Evolutionary conservation across 495 filamentous ascomycete species (phyloP), one percentile per base, ranked within the genome.

Genomic region (Podospora anserina): DNA sequence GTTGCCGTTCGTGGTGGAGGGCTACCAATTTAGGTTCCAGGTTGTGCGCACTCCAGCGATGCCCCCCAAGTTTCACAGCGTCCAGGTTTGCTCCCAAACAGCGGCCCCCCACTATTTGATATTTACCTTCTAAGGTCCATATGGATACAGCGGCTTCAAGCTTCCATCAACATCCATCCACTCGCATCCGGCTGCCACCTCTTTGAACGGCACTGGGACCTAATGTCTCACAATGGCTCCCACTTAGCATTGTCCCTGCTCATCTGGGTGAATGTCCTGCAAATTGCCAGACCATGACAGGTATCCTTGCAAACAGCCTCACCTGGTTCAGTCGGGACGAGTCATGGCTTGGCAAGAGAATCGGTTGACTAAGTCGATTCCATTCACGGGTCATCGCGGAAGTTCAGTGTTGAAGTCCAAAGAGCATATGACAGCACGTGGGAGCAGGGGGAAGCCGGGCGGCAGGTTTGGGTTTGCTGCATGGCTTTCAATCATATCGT

Each of bases 11-110:
- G 55, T 26, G 39, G n/a, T 58, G 55, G 55, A 58, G 55, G 55
- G n/a, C 23, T 58, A 20, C n/a, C 55, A 58, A 7, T 58, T 58
- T 58, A 58, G 55, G 55, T 58, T 58, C 23, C 23, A 58, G 55
- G 55, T 58, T 58, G 55, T 58, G 55, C 23, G 55, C 39, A 32
- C 55, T 23, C 13, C 55, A 58, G 55, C 2, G 55, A 58, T 58
- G 55, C 55, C 55, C 1, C 55, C 55, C n/a, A 58, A 26, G 23
- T 19, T 58, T 58, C 55, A 58, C n/a, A 26, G 55, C 2, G n/a
- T 26, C 55, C 54, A 56, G 16, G 15, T 56, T 58, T 19, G 16
- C 13, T 20, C n/a, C 55, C 7, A 58, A 20, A 5, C 55, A 58
- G 55, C 18, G 2, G 55, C 23, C n/a, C n/a, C n/a, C 13, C 39